Conservation (phyloP, 192 early-diverging fungal species). For the Podila verticillata region DNA sequence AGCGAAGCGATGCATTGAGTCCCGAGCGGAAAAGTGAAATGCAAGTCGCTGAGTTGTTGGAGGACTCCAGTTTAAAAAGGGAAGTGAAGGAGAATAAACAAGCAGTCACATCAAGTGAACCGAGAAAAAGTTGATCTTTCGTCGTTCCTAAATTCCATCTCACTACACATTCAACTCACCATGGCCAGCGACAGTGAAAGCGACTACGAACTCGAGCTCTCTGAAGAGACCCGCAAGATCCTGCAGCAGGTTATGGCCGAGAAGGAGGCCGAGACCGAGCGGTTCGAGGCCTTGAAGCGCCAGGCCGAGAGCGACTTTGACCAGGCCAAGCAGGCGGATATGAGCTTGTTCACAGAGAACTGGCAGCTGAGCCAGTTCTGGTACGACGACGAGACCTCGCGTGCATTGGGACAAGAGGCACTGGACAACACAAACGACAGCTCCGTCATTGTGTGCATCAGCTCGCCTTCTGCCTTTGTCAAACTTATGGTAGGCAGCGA, state of each 20-base stretch:
- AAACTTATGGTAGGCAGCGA: constrained; percentile 62
- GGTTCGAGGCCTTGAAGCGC: constrained; percentile 68
- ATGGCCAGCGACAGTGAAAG: background rate
- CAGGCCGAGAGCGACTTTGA: constrained; percentile 59
- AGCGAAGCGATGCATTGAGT: background rate
- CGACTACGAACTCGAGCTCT: constrained; percentile 52
- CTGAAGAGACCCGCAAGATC: constrained; percentile 59
- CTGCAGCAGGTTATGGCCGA: constrained; percentile 74
- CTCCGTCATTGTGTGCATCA: constrained; percentile 65
- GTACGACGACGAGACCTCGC: constrained; percentile 57
- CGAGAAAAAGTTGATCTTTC: background rate
- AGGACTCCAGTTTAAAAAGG: no score
- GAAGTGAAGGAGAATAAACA: no score
- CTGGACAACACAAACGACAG: constrained; percentile 44
- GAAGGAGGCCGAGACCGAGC: constrained; percentile 69
- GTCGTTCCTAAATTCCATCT: background rate
- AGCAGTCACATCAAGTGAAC: no score
- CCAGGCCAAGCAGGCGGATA: constrained; percentile 41
- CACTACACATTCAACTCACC: background rate
- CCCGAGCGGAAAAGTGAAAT: background rate
- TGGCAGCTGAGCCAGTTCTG: constrained; percentile 77
- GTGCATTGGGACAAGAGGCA: constrained; percentile 48
- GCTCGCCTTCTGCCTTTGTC: constrained; percentile 72
- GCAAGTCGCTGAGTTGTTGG: no score
- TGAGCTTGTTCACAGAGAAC: constrained; percentile 80